These are phyloP conservation scores for Leishmania guyanensis DNA, from an alignment of 208 protist species.

Conservation along the genomic window DNA sequence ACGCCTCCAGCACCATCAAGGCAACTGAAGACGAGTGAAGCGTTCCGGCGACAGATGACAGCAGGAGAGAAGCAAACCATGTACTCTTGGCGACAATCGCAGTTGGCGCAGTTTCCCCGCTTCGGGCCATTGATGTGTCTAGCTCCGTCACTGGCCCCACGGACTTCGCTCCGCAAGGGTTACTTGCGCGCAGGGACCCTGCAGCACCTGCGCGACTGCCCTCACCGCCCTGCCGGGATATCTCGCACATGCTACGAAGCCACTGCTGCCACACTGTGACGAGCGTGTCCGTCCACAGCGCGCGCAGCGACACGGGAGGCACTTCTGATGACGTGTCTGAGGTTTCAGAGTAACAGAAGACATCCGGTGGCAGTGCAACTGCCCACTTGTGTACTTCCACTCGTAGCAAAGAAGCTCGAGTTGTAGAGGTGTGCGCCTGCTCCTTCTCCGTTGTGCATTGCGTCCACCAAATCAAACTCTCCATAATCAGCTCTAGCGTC, in stretches of 20 bases:
- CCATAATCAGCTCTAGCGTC: background rate
- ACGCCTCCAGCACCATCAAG: slow-evolving; percentile 19
- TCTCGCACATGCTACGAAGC: slow-evolving; percentile 3
- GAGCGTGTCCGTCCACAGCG: slow-evolving; percentile 14
- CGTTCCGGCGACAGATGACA: slow-evolving; percentile 16
- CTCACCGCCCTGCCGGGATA: background rate
- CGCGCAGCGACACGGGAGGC: slow-evolving; percentile 7
- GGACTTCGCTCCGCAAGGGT: background rate
- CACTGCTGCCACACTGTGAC: slow-evolving; percentile 12
- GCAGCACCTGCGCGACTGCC: background rate
- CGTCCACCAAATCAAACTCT: slow-evolving; percentile 20
- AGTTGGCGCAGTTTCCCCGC: background rate
- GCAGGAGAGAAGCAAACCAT: slow-evolving; percentile 8
- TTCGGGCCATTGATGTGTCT: background rate
- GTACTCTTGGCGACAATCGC: background rate
- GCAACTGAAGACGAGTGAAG: slow-evolving; percentile 5
- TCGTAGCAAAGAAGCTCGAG: background rate
- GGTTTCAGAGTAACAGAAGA: background rate
- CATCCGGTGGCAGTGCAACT: slow-evolving; percentile 5
- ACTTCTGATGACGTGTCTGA: background rate
- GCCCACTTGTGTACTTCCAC: slow-evolving; percentile 11
- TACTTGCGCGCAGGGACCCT: background rate
- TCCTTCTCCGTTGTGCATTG: background rate
- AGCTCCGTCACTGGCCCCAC: background rate
- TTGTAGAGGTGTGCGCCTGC: background rate